A percentile compares a stretch with the other conserved stretches of the same genome.
phyloP scores from a whole-genome alignment of 257 asterid species.

The Fraxinus pennsylvanica region DNA sequence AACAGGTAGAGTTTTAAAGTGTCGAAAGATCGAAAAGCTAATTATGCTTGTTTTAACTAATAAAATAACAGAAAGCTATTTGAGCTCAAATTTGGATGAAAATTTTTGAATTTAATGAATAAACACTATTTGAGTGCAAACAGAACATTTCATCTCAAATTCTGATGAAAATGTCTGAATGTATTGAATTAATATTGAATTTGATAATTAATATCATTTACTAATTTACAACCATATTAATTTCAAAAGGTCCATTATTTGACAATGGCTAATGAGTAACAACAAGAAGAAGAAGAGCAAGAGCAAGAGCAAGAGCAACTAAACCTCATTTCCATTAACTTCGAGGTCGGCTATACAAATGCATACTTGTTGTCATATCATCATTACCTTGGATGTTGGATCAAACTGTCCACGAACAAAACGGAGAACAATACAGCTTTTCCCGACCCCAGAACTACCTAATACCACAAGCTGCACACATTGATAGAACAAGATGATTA shows the following conservation, averaged over 20 bases:
- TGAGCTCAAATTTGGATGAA: background rate
- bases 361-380: conserved; percentile 2
- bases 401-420: conserved; percentile 99
- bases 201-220: background rate
- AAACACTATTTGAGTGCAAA: background rate
- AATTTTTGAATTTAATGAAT: too few relatives aligned
- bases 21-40: background rate
- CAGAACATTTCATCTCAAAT: background rate
- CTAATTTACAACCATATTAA: background rate
- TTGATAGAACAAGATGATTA: conserved; percentile 27
- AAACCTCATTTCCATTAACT: background rate
- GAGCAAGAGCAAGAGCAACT: background rate
- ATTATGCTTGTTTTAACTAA: background rate
- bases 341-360: background rate
- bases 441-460: conserved; percentile 99
- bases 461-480: conserved; percentile 79
- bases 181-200: background rate
- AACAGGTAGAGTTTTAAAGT: background rate
- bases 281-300: background rate
- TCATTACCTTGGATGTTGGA: conserved; percentile 86
- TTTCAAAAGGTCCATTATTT: conserved; percentile 2
- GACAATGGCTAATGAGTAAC: background rate
- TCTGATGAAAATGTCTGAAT: background rate
- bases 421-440: conserved; percentile 98
- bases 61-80: background rate